These are phyloP conservation scores for Floccularia luteovirens DNA, from an alignment of 768 basidiomycete species.

Conservation along the genomic window DNA sequence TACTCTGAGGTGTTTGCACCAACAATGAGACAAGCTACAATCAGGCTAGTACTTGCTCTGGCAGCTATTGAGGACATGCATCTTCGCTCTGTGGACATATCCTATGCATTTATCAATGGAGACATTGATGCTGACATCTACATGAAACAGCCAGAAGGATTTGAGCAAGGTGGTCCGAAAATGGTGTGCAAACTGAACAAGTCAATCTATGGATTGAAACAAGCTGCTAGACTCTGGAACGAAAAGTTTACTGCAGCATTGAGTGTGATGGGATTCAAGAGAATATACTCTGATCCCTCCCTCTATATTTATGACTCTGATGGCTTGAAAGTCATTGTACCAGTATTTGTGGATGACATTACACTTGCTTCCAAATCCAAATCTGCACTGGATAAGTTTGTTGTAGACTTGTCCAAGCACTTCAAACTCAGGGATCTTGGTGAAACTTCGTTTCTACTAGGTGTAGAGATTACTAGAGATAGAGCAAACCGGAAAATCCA, in stretches of 20 bases:
- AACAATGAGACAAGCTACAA: not conserved
- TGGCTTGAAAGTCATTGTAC: conserved; percentile 15
- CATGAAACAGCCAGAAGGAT: conserved; percentile 16
- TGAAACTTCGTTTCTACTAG: not conserved
- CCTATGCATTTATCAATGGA: conserved; percentile 17
- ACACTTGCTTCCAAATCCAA: conserved; percentile 2
- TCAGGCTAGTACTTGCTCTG: conserved; percentile 10
- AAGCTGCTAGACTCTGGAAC: conserved; percentile 24
- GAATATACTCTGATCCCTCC: conserved; percentile 3
- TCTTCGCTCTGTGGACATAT: conserved; percentile 18
- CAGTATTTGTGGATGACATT: conserved; percentile 12
- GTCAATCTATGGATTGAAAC: conserved; percentile 27
- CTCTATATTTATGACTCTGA: conserved; percentile 11
- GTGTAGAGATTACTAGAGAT: conserved; percentile 3
- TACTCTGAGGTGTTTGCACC: not conserved
- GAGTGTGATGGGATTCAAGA: conserved; percentile 6
- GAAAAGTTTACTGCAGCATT: conserved; percentile 9
- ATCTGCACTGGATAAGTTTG: conserved; percentile 1
- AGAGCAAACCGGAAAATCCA: conserved; percentile 8
- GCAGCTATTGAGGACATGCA: conserved; percentile 18
- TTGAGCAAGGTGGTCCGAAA: conserved; percentile 1
- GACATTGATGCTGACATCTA: conserved; percentile 17
- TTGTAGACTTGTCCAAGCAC: not conserved
- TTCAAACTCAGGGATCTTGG: conserved; percentile 2
- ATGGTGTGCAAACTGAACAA: conserved; percentile 10